Evolutionary conservation across 371 early-diverging fungal genomes (phyloP).

Genomic region (Umbelopsis sp.): DNA sequence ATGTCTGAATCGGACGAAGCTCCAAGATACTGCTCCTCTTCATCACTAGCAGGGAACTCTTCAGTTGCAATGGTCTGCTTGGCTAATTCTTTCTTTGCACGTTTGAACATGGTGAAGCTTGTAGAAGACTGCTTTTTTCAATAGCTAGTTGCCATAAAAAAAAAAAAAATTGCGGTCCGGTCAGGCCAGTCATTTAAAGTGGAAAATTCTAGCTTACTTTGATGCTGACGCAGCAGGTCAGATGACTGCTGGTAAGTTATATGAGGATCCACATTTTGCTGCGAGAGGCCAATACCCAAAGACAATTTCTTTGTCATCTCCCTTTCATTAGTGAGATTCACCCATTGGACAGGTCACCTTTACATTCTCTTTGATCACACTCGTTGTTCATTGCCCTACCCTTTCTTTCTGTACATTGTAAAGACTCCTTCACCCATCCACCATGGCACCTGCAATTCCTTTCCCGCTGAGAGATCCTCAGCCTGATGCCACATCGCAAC

Average conservation of each 20-base stretch:
- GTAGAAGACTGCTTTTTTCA: not conserved
- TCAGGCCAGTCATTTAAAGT: too few species aligned
- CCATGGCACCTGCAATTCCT: slow-evolving; percentile 38
- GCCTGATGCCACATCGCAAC: slow-evolving; percentile 27
- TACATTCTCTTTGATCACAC: not conserved
- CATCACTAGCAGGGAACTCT: slow-evolving; percentile 24
- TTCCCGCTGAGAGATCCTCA: slow-evolving; percentile 39
- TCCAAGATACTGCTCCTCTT: slow-evolving; percentile 13
- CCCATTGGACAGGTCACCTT: not conserved
- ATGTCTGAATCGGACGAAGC: slow-evolving; percentile 25
- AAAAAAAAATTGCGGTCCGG: not conserved
- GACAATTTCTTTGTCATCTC: too few species aligned
- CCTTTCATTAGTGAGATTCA: too few species aligned
- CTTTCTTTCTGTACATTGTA: not conserved
- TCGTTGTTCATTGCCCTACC: not conserved
- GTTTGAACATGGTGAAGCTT: slow-evolving; percentile 38
- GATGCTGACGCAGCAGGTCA: not conserved
- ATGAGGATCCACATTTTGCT: too few species aligned
- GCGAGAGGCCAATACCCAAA: too few species aligned
- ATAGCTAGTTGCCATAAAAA: not conserved
- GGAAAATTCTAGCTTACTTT: too few species aligned
- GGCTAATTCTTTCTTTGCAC: slow-evolving; percentile 40
- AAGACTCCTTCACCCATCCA: not conserved
- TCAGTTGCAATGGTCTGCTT: slow-evolving; percentile 36
- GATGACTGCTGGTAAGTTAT: not conserved